Percentiles rank a stretch among this genome's conserved stretches.
Conservation (phyloP, 441 rosid species). For the Bocquillonia castaneifolia region DNA sequence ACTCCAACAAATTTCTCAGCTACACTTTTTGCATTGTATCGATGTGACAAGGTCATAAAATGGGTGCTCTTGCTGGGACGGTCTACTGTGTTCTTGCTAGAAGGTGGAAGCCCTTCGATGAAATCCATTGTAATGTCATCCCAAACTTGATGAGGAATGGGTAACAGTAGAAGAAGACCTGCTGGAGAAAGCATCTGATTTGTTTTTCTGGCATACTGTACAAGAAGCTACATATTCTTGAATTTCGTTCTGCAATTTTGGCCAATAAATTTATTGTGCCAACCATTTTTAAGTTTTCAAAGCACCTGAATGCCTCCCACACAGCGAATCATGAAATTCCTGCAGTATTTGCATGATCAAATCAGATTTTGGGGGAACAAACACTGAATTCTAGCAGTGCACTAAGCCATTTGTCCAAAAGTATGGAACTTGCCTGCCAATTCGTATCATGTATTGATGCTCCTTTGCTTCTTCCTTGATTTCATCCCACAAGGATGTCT, state of each 20-base stretch:
- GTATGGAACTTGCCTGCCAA: neutral
- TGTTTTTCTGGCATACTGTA: neutral
- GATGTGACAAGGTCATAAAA: neutral
- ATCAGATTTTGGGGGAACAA: neutral
- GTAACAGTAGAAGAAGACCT: neutral
- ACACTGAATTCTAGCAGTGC: neutral
- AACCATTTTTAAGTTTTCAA: neutral
- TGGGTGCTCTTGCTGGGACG: neutral
- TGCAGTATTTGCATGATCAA: neutral
- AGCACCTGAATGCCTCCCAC: neutral
- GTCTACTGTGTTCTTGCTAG: neutral
- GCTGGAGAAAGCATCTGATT: neutral
- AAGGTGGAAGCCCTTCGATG: neutral
- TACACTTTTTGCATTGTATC: neutral
- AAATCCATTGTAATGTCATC: neutral
- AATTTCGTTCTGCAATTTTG: too few species aligned
- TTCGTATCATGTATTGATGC: neutral
- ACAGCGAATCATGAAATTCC: constrained; percentile 2
- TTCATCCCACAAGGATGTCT: neutral
- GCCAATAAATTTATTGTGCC: constrained; percentile 4
- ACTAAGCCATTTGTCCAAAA: neutral
- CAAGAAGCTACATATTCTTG: neutral
- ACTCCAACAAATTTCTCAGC: neutral
- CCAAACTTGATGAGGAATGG: neutral
- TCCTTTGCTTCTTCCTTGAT: neutral